These are phyloP conservation scores for Ceratocystis ficicola DNA, from an alignment of 2,329 filamentous ascomycete genomes.

Conservation along the genomic window DNA sequence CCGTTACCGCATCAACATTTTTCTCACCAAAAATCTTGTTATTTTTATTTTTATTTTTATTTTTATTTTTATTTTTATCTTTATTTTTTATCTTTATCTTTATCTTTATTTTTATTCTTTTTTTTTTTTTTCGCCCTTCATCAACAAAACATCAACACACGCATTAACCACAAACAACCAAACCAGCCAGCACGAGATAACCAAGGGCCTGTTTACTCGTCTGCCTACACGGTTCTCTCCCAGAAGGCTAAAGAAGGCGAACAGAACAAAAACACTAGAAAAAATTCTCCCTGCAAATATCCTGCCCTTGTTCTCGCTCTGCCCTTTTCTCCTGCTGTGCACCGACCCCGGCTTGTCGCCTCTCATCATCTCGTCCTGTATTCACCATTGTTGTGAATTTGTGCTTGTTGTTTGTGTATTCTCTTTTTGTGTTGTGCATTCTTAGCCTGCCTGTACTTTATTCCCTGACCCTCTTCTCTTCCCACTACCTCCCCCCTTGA, in stretches of 20 bases:
- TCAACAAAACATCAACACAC: conserved; percentile 3
- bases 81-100: conserved; percentile 23
- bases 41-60: conserved; percentile 20
- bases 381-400: not conserved
- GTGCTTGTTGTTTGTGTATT: conserved; percentile 11
- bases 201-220: no score
- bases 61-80: no score
- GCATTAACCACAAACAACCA: not conserved
- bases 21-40: conserved; percentile 16
- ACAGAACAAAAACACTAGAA: not conserved
- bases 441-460: conserved; percentile 11
- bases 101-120: not conserved
- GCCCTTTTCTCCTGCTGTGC: not conserved
- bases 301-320: not conserved
- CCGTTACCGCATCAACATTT: conserved; percentile 24
- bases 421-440: conserved; percentile 15
- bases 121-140: not conserved
- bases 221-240: no score
- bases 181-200: not conserved
- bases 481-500: conserved; percentile 12
- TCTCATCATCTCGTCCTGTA: not conserved
- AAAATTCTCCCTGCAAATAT: not conserved
- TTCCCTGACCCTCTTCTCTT: conserved; percentile 6
- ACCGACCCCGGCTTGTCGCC: not conserved
- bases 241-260: no score